These are phyloP conservation scores for Monascus ruber DNA, from an alignment of 2,329 filamentous ascomycete species.

Conservation along the genomic window DNA sequence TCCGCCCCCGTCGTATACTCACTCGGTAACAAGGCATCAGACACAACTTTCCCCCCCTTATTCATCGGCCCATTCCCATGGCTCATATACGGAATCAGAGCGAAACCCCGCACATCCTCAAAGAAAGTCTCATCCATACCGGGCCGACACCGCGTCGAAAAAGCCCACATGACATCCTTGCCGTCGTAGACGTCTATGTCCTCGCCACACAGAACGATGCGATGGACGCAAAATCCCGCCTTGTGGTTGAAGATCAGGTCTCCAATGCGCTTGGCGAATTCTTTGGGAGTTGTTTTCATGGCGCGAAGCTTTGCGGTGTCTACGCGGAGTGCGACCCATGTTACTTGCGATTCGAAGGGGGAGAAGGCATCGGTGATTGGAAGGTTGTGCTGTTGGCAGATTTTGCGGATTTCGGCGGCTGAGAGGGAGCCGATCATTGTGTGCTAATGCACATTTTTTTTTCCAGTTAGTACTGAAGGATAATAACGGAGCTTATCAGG, in stretches of 20 bases:
- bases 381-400: constrained; percentile 26
- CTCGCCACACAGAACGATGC: constrained; percentile 37
- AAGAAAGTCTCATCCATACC: constrained; percentile 34
- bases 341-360: constrained; percentile 38
- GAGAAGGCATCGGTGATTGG: constrained; percentile 36
- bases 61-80: constrained; percentile 26
- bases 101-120: constrained; percentile 35
- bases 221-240: constrained; percentile 33
- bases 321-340: constrained; percentile 43
- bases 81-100: constrained; percentile 38
- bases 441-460: constrained; percentile 9
- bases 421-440: constrained; percentile 33
- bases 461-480: neutral
- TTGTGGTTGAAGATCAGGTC: constrained; percentile 34
- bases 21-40: constrained; percentile 31
- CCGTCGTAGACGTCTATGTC: constrained; percentile 39
- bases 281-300: constrained; percentile 38
- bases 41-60: constrained; percentile 37
- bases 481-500: neutral
- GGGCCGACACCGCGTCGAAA: constrained; percentile 37
- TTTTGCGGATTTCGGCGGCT: constrained; percentile 31
- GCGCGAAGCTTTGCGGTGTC: constrained; percentile 46
- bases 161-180: constrained; percentile 41
- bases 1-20: constrained; percentile 31
- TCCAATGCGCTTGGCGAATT: constrained; percentile 32